Percentiles rank a stretch among this genome's conserved stretches.
phyloP scores from a whole-genome alignment of 2,329 filamentous ascomycete genomes.

The Sporothrix brasiliensis region DNA sequence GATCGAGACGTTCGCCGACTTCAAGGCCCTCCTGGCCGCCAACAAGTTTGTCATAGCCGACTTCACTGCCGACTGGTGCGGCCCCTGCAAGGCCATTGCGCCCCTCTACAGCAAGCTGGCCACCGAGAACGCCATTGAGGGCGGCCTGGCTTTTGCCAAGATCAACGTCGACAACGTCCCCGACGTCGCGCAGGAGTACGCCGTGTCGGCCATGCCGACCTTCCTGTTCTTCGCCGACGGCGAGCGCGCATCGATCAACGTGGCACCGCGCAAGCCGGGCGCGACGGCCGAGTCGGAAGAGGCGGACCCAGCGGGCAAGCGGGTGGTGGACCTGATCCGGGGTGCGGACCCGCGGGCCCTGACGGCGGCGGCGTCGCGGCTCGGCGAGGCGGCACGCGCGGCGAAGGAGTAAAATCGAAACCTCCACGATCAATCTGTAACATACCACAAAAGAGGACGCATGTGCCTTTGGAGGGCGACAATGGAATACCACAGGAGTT shows the following conservation, averaged over 20 bases:
- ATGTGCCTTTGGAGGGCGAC: no score
- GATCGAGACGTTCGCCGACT: slow-evolving; percentile 51
- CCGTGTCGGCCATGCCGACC: slow-evolving; percentile 60
- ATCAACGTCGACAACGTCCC: slow-evolving; percentile 61
- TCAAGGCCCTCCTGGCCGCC: slow-evolving; percentile 52
- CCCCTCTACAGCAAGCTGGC: slow-evolving; percentile 58
- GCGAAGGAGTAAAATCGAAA: neutral
- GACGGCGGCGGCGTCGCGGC: slow-evolving; percentile 34
- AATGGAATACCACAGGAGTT: neutral
- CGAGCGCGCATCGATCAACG: slow-evolving; percentile 46
- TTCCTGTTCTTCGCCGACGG: slow-evolving; percentile 64
- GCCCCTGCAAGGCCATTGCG: slow-evolving; percentile 62
- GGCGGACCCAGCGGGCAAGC: slow-evolving; percentile 26
- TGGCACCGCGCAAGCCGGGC: slow-evolving; percentile 27
- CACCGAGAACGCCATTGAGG: slow-evolving; percentile 44
- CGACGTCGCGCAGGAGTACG: slow-evolving; percentile 54
- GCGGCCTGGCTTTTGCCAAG: slow-evolving; percentile 58
- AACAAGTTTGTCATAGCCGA: slow-evolving; percentile 59
- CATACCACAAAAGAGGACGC: neutral
- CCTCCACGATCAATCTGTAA: no score
- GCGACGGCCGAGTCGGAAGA: slow-evolving; percentile 31
- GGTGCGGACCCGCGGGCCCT: slow-evolving; percentile 40
- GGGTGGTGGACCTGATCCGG: slow-evolving; percentile 35
- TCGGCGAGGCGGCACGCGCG: slow-evolving; percentile 36
- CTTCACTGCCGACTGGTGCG: slow-evolving; percentile 64